Conservation (phyloP, 306 rosid species). For the Dalbergia cochinchinensis region DNA sequence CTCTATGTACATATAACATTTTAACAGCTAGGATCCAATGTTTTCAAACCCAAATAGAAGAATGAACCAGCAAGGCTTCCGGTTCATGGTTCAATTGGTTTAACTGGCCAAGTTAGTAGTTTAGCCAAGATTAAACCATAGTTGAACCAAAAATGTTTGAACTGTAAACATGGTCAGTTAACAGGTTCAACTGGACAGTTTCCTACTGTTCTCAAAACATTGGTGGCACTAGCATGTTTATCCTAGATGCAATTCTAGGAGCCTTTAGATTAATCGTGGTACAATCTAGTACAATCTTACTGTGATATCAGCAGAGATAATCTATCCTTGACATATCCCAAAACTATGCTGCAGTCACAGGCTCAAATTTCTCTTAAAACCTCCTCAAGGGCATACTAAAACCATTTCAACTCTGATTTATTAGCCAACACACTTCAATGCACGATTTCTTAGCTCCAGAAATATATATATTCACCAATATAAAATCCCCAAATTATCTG, state of each 20-base stretch:
- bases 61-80: too few species aligned
- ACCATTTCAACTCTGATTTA: conserved; percentile 20
- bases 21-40: too few species aligned
- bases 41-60: too few species aligned
- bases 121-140: too few species aligned
- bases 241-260: too few species aligned
- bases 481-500: conserved; percentile 14
- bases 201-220: too few species aligned
- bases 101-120: too few species aligned
- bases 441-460: neutral
- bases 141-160: too few species aligned
- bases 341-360: conserved; percentile 9
- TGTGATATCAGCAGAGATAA: neutral
- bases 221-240: too few species aligned
- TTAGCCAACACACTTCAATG: neutral
- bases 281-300: neutral
- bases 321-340: conserved; percentile 14
- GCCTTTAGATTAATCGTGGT: neutral
- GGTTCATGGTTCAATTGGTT: neutral
- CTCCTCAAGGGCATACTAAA: conserved; percentile 5
- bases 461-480: neutral
- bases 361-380: conserved; percentile 5
- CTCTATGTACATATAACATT: too few species aligned
- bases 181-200: too few species aligned
- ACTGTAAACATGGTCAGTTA: too few species aligned